phyloP scores from a whole-genome alignment of 202 grass and related monocot genomes.

The Setaria italica region DNA sequence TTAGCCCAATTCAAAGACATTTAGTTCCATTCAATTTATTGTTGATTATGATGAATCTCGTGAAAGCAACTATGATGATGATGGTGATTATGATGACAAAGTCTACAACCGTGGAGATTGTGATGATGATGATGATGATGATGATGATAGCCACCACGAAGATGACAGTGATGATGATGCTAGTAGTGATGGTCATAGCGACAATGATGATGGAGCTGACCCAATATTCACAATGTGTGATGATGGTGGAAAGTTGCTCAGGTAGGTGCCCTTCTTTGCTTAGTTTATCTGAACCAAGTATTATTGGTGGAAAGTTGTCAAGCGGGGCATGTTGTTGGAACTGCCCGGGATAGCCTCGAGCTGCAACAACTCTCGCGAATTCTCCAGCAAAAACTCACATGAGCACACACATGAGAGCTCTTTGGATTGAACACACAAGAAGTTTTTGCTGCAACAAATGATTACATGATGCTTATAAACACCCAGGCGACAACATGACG shows the following conservation, averaged over 20 bases:
- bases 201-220: conserved; percentile 54
- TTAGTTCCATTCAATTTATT: not conserved
- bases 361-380: too few relatives aligned
- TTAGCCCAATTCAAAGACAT: not conserved
- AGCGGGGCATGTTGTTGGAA: too few relatives aligned
- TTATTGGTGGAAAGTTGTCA: too few relatives aligned
- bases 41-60: not conserved
- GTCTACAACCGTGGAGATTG: not conserved
- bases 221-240: conserved; percentile 77
- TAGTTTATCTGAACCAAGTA: not conserved
- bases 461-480: too few relatives aligned
- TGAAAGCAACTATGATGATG: not conserved
- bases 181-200: conserved; percentile 30
- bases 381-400: too few relatives aligned
- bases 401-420: too few relatives aligned
- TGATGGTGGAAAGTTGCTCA: conserved; percentile 70
- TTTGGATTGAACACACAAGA: too few relatives aligned
- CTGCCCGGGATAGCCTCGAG: too few relatives aligned
- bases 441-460: too few relatives aligned
- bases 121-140: conserved; percentile 3
- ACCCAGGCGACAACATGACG: too few relatives aligned
- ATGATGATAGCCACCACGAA: not conserved
- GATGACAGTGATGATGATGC: not conserved
- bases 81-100: not conserved
- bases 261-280: conserved; percentile 45